phyloP scores from a whole-genome alignment of 2,329 filamentous ascomycete genomes.

The Ustilaginoidea virens region DNA sequence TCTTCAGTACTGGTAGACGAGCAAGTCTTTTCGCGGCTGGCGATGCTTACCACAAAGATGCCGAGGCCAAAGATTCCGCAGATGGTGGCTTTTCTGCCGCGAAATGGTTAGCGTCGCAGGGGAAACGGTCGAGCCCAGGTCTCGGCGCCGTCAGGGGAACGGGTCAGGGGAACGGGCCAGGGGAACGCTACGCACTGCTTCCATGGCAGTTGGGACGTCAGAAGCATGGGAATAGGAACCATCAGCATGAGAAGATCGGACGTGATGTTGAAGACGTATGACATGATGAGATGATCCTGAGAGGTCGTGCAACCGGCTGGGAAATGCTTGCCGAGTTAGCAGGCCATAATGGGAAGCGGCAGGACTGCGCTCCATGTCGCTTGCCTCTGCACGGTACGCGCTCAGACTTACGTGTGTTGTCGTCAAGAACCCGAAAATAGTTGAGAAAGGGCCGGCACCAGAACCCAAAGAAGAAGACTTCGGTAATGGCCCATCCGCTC shows the following conservation, averaged over 20 bases:
- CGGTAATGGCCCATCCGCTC: slow-evolving; percentile 1
- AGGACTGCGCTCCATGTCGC: no score
- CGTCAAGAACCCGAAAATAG: slow-evolving; percentile 3
- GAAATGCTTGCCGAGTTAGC: neutral
- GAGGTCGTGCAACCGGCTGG: slow-evolving; percentile 3
- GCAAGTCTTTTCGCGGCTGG: neutral
- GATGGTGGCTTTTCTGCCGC: slow-evolving; percentile 5
- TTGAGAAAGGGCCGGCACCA: slow-evolving; percentile 4
- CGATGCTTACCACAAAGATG: slow-evolving; percentile 21
- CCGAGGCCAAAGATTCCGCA: slow-evolving; percentile 31
- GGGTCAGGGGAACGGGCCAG: no score
- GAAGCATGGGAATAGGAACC: slow-evolving; percentile 2
- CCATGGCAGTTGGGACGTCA: slow-evolving; percentile 2
- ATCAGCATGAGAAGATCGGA: slow-evolving; percentile 3
- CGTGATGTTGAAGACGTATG: slow-evolving; percentile 2
- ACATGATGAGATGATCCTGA: slow-evolving; percentile 2
- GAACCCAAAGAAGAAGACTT: slow-evolving; percentile 3
- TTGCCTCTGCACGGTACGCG: no score
- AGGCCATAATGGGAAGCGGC: no score
- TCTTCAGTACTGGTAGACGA: no score
- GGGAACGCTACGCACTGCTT: slow-evolving; percentile 4
- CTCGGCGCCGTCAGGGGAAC: no score
- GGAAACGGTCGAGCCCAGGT: no score
- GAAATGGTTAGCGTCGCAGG: neutral
- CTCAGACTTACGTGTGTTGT: slow-evolving; percentile 2